A percentile compares a stretch with the other conserved stretches of the same genome.
These are phyloP conservation scores for Erigeron philadelphicus DNA, from an alignment of 140 eudicot species.

Conservation along the genomic window DNA sequence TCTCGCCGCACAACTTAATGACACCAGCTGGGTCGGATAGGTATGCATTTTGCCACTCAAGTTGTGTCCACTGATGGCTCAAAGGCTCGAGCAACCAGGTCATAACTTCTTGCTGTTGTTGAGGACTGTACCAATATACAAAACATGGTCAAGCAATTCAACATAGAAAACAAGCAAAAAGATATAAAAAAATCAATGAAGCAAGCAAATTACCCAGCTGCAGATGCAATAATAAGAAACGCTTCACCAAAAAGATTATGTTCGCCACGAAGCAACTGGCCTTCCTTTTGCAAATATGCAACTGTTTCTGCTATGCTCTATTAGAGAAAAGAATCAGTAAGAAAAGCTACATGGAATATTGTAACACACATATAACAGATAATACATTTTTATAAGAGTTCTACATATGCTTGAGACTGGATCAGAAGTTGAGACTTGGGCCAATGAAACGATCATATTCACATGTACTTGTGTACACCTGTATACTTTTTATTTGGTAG, in stretches of 20 bases:
- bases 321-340: constrained; percentile 21
- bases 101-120: constrained; percentile 96
- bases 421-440: neutral
- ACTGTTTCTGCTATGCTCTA: constrained; percentile 88
- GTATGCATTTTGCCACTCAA: constrained; percentile 88
- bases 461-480: neutral
- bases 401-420: neutral
- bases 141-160: neutral
- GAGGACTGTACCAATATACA: constrained; percentile 47
- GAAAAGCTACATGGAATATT: neutral
- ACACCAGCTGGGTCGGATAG: constrained; percentile 74
- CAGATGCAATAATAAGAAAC: constrained; percentile 82
- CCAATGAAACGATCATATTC: neutral
- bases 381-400: neutral
- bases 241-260: constrained; percentile 91
- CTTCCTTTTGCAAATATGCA: constrained; percentile 74
- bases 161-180: constrained; percentile 16
- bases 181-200: neutral
- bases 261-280: constrained; percentile 89
- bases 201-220: constrained; percentile 66
- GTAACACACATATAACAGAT: neutral
- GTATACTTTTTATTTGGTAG: neutral
- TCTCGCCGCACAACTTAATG: constrained; percentile 68
- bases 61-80: constrained; percentile 81
- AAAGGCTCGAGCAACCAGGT: constrained; percentile 95